phyloP scores from a whole-genome alignment of 257 asterid species.

The Anisodus tanguticus region DNA sequence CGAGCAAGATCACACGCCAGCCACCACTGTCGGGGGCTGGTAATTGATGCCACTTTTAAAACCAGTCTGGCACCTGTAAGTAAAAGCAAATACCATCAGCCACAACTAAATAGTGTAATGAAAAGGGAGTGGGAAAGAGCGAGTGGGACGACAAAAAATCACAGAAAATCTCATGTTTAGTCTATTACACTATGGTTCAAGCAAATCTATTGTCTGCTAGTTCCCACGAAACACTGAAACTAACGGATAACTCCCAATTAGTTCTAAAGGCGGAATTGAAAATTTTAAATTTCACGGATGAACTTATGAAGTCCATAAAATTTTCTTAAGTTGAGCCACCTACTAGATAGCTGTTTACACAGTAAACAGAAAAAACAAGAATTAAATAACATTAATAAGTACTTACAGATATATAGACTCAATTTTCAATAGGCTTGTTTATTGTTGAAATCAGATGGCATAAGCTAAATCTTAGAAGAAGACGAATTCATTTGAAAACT shows the following conservation, averaged over 20 bases:
- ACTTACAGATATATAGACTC: background rate
- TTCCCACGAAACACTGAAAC: too few species aligned
- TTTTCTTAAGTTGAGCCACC: background rate
- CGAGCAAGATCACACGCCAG: background rate
- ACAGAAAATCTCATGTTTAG: background rate
- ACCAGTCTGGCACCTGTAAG: background rate
- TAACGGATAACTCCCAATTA: too few species aligned
- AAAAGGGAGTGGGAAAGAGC: background rate
- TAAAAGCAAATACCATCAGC: background rate
- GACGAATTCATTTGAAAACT: background rate
- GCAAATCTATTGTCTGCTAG: too few species aligned
- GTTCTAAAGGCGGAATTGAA: too few species aligned
- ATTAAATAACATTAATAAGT: background rate
- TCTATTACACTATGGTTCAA: too few species aligned
- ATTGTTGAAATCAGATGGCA: too few species aligned
- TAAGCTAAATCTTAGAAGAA: background rate
- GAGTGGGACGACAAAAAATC: too few species aligned
- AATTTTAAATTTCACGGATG: too few species aligned
- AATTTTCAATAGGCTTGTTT: too few species aligned
- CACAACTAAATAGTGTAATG: background rate
- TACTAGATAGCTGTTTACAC: background rate
- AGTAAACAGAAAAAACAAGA: too few species aligned
- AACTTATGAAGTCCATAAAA: background rate
- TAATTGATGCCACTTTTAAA: background rate
- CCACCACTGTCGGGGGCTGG: background rate